Evolutionary conservation across 2,329 filamentous ascomycete species (phyloP), one percentile per base, ranked within the genome.

Genomic region (Phaeomoniella chlamydospora): DNA sequence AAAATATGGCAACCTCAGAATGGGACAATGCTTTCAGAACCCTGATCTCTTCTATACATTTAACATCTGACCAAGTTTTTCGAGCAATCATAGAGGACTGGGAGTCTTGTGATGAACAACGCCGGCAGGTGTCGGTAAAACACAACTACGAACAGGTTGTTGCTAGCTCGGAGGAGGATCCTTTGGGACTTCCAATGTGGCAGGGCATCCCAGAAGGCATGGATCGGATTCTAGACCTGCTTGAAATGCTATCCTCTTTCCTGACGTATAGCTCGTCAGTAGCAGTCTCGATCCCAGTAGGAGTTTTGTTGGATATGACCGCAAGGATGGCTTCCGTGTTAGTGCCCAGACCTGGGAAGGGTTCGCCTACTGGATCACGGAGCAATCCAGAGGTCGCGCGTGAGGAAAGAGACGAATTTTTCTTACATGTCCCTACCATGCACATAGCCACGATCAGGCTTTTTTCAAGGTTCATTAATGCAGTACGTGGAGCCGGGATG

Each of bases 331-430:
- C 82, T 22, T 74, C 79, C 13, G 67, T 92, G 52, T 43, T 73
- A 55, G 54, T 72, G 45, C 38, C 65, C 47, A 45, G 57, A 34
- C 44, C 65, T 49, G 51, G 60, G 54, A 41, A 50, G 16, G 41
- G 40, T 29, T 41, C 37, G 5, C 65, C 65, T 40, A 56, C 54
- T 14, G 61, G 60, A 45, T 61, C 74, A n/a, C 72, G 77, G 41
- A 65, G 77, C 40, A 87, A 86, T 46, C 66, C 76, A 5, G 78
- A 83, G 42, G 73, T 90, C 42, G 70, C 76, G 18, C 73, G 80
- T 41, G 82, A 92, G 34, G 88, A 94, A 56, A 78, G 79, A 41
- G 84, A 93, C 36, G 73, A 77, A 31, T 66, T 94, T 3, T 87
- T 81, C 72, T 62, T 70, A 33, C 64, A 73, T 13, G 65, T 94